A percentile compares a stretch with the other conserved stretches of the same genome.
phyloP scores from a whole-genome alignment of 2,329 filamentous ascomycete genomes.

The Sphaerulina populicola region DNA sequence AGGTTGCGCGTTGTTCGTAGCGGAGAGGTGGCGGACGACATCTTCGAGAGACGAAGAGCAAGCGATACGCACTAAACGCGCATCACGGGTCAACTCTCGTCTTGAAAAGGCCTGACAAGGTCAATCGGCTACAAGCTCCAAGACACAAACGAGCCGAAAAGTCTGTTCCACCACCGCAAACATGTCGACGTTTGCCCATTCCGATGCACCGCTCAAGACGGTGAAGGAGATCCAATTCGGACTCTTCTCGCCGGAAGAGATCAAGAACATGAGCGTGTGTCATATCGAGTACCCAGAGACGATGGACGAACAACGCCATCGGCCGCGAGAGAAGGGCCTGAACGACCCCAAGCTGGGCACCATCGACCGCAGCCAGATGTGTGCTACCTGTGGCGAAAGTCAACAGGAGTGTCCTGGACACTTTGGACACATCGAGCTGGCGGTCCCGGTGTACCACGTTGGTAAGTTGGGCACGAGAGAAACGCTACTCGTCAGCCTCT shows the following conservation, averaged over 20 bases:
- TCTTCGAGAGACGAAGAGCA: constrained; percentile 5
- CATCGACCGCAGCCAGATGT: constrained; percentile 91
- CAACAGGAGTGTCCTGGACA: constrained; percentile 96
- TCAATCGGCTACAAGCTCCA: not conserved
- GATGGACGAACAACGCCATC: constrained; percentile 91
- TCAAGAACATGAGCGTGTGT: constrained; percentile 96
- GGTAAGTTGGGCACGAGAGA: constrained; percentile 41
- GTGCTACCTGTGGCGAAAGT: constrained; percentile 89
- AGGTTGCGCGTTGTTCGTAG: constrained; percentile 28
- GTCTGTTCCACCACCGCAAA: constrained; percentile 39
- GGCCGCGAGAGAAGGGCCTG: constrained; percentile 81
- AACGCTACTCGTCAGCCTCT: not conserved
- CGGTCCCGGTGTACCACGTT: constrained; percentile 87
- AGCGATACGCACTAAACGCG: constrained; percentile 2
- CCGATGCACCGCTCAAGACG: constrained; percentile 90
- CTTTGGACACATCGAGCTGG: constrained; percentile 97
- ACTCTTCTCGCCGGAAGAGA: constrained; percentile 93
- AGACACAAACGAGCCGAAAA: not conserved
- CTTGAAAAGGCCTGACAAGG: not conserved
- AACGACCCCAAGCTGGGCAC: constrained; percentile 95
- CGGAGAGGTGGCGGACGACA: constrained; percentile 24
- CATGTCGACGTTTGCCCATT: constrained; percentile 92
- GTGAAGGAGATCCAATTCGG: constrained; percentile 99
- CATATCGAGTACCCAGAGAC: constrained; percentile 98
- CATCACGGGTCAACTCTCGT: not conserved